Evolutionary conservation across 108 stramenopile genomes (phyloP).

Genomic region (Ochromonas danica): DNA sequence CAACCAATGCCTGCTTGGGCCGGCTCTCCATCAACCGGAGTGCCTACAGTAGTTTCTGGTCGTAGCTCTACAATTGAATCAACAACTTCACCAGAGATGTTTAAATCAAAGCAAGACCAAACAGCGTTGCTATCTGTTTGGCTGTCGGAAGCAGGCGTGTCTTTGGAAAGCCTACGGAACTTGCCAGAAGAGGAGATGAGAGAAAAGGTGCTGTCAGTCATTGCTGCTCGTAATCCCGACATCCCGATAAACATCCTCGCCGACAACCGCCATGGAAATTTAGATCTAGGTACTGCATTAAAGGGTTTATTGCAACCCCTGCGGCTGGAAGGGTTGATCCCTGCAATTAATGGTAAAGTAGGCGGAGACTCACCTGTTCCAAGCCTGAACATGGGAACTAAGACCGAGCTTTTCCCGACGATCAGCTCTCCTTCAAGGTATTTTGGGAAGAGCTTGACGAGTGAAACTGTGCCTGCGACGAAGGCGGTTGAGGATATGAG

Average conservation of each 20-base stretch:
- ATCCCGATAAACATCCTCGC: background rate
- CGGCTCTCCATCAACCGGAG: background rate
- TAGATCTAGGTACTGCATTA: background rate
- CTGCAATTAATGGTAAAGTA: no score
- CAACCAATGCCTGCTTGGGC: background rate
- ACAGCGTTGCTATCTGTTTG: background rate
- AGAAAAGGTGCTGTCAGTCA: background rate
- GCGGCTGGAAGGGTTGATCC: background rate
- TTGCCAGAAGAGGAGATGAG: background rate
- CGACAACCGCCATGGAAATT: no score
- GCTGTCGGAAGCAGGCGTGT: background rate
- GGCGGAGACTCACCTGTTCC: background rate
- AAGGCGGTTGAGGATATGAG: no score
- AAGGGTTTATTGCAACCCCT: background rate
- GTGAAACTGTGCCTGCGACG: background rate
- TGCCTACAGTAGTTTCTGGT: background rate
- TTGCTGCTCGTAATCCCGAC: background rate
- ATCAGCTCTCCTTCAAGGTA: background rate
- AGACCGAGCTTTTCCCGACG: no score
- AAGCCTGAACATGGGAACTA: background rate
- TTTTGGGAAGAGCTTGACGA: background rate
- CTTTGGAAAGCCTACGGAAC: background rate
- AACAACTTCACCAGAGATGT: background rate
- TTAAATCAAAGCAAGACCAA: conserved; percentile 21
- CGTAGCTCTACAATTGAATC: background rate